Percentiles rank a stretch among this genome's conserved stretches.
phyloP scores from a whole-genome alignment of 768 basidiomycete species.

The Asterophora parasitica region DNA sequence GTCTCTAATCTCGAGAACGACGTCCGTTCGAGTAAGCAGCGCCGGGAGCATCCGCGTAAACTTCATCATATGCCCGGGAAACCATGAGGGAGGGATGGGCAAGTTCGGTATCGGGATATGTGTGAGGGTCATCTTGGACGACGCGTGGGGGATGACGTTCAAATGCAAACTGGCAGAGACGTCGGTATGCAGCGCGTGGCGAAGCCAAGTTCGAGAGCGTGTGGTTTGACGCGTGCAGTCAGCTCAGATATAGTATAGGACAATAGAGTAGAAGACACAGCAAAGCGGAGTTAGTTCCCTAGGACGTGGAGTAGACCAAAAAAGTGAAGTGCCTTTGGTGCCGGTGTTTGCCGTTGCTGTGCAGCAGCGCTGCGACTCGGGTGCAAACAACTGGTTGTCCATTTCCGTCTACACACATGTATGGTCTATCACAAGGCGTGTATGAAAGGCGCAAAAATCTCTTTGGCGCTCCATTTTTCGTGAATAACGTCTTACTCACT shows the following conservation, averaged over 20 bases:
- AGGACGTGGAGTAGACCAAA: no score
- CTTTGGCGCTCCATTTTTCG: no score
- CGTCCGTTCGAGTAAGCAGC: slow-evolving; percentile 75
- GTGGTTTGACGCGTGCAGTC: slow-evolving; percentile 1
- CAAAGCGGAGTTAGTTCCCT: no score
- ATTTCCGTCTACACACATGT: slow-evolving; percentile 9
- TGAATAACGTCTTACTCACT: not conserved
- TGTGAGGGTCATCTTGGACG: slow-evolving; percentile 25
- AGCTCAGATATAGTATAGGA: not conserved
- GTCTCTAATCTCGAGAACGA: slow-evolving; percentile 94
- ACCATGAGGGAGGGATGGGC: slow-evolving; percentile 84
- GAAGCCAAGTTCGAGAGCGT: not conserved
- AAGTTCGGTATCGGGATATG: slow-evolving; percentile 41
- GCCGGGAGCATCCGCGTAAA: slow-evolving; percentile 75
- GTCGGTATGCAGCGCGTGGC: not conserved
- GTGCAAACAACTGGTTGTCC: slow-evolving; percentile 10
- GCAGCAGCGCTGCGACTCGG: no score
- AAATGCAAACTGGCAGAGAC: not conserved
- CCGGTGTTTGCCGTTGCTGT: no score
- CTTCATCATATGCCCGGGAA: slow-evolving; percentile 92
- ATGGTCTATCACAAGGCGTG: not conserved
- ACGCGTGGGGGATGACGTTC: slow-evolving; percentile 1
- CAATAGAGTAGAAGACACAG: no score
- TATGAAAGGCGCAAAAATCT: not conserved
- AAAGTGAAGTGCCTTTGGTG: no score